Evolutionary conservation across 306 rosid genomes (phyloP), one percentile per base, ranked within the genome.

Genomic region (Gynostemma pentaphyllum): DNA sequence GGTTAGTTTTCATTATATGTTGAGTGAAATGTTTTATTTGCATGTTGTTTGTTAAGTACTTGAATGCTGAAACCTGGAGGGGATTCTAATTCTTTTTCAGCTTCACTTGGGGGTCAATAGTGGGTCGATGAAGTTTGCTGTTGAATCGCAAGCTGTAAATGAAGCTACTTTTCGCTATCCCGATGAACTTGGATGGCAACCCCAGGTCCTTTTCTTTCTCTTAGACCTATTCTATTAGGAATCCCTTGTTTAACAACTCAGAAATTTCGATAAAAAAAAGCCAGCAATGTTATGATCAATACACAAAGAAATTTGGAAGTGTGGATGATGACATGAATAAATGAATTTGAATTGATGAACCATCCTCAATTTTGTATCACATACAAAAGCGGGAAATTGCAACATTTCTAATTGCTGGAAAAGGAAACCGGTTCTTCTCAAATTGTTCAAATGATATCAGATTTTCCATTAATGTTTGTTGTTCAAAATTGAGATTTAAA

Each of bases 21-120:
- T 45, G 13, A 28, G 24, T 67, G 70, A 49, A 70, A 29, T 24
- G n/a, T 55, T 37, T 32, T 32, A 32, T 32, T 32, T n/a, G n/a
- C n/a, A n/a, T n/a, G n/a, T n/a, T n/a, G n/a, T n/a, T n/a, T 55
- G 26, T 0, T 12, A 30, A n/a, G 3, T 15, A 7, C 30, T 34
- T 34, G 5, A 56, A 37, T 36, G 22, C 64, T 59, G 34, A 37
- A 59, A 21, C 19, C 21, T 59, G 45, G 27, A 56, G 21, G 29
- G 68, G 24, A 19, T 39, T 53, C 18, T n/a, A n/a, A 4, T 78
- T 79, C 4, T 37, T 71, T 39, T 76, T 78, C 83, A 90, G 95
- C 90, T 90, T 81, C 97, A 90, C 79, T 80, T 90, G 42, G 97
- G 95, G 63, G 97, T 81, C 67, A 81, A 87, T 68, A 85, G 90